Evolutionary conservation across 179 eudicot genomes (phyloP), one percentile per base, ranked within the genome.

Genomic region (Nepenthes alata): DNA sequence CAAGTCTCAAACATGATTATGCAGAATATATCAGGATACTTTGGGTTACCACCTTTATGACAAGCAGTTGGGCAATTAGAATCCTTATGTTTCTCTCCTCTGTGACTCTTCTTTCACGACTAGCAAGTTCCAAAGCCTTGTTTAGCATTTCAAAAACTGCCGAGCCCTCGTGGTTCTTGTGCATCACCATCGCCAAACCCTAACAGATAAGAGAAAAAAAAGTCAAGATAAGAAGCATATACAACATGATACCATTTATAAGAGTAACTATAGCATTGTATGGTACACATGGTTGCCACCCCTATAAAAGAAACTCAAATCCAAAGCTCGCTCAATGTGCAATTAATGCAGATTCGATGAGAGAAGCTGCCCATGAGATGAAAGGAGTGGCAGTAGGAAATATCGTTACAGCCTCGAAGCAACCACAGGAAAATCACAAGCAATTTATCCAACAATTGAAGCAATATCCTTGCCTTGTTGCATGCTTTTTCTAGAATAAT

Each of bases 151-250:
- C 94, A 72, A 93, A 93, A 60, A 89, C 87, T 62, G 95, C 85
- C 47, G 74, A 71, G 2, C 83, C 98, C 82, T 93, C 98, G 70
- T 57, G 75, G 67, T 85, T 93, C 81, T 87, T 93, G 75, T 89
- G 95, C 98, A 93, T 89, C 72, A 80, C 93, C 97, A 93, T 89
- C 58, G 98, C 95, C 77, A 93, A 74, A 61, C 97, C 98, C 97
- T 89, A 72, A 62, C 44, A 11, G 39, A 45, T 9, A 48, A 44
- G 8, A 38, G 11, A 38, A 2, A 10, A 39, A 39, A 11, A 25
- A 0, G 25, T 2, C 60, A 37, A 15, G 8, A 58, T 58, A 13
- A 50, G 53, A 50, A 6, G n/a, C 53, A 2, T 11, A 11, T 10
- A 3, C 53, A 13, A 50, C 15, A 25, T 25, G n/a, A 50, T 50